Evolutionary conservation across 169 alveolate genomes (phyloP), one percentile per base, ranked within the genome.

Genomic region (Plasmodium billcollinsi): DNA sequence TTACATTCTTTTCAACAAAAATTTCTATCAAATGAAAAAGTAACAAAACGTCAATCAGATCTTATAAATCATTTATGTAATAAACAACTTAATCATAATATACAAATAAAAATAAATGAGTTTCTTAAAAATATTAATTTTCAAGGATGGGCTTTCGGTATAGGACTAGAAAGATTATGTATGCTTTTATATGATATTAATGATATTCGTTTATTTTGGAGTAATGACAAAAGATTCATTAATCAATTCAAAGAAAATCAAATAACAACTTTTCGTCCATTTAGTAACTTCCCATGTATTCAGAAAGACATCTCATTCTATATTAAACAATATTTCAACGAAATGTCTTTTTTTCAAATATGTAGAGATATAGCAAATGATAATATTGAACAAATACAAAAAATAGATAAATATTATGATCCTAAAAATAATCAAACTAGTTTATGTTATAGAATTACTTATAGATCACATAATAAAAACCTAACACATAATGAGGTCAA

Each of bases 111-210:
- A 85, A 85, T 85, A 24, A 71, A 70, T 56, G 61, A 70, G 14
- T 85, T 65, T 92, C 93, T 70, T 92, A 94, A 73, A 94, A 94
- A 29, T 5, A 59, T 85, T 45, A 56, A 73, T 29, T 21, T 45
- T 65, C 49, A 85, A 49, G 99, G 98, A 52, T 97, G 98, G 98
- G 99, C 99, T n/a, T 96, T 96, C 70, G 99, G 99, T 1, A 88
- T 97, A 33, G 99, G 99, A 0, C 92, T 97, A 14, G 99, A 97
- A 74, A 93, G 99, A 72, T 92, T 97, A 94, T 97, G 97, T 1
- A 95, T 97, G 98, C 93, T 93, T 5, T 90, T 97, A 21, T 97
- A 96, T 89, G 95, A 91, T 39, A 97, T 97, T 45, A 90, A 95
- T 49, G 99, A 97, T 73, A 96, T 97, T n/a, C 93, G 99, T 49